Evolutionary conservation across 371 early-diverging fungal species (phyloP).

Genomic region (Coemansia sp.): DNA sequence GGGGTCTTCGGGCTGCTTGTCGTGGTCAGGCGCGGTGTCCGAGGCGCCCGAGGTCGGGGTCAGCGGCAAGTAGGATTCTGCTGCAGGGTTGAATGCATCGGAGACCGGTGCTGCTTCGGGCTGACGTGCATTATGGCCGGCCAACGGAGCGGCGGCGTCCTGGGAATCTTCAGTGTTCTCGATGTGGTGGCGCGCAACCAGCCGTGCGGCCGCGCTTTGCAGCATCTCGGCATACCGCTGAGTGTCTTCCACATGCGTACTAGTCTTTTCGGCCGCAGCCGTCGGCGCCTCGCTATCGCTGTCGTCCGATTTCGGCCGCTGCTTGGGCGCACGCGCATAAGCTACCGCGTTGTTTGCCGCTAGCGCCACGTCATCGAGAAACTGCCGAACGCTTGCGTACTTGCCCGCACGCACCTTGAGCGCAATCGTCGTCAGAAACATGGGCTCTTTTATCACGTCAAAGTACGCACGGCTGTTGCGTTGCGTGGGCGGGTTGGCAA

Average conservation of each 20-base stretch:
- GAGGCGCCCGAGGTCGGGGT: conserved; percentile 1
- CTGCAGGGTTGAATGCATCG: neutral
- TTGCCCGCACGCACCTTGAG: neutral
- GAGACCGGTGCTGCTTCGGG: neutral
- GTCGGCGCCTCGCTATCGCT: neutral
- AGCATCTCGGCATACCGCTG: neutral
- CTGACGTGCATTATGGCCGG: too few species aligned
- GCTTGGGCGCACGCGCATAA: neutral
- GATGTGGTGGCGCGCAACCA: neutral
- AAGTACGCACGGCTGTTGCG: neutral
- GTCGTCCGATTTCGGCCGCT: neutral
- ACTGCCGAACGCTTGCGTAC: neutral
- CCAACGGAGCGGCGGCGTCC: neutral
- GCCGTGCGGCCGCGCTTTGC: conserved; percentile 2
- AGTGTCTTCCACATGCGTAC: neutral
- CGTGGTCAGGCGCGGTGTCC: neutral
- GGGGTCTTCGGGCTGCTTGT: neutral
- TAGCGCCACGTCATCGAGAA: conserved; percentile 10
- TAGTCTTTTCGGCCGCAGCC: neutral
- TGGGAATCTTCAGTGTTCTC: neutral
- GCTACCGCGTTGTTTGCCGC: neutral
- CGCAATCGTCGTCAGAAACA: conserved; percentile 9
- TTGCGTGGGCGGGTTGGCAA: conserved; percentile 1
- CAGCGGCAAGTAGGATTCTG: neutral
- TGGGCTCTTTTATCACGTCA: neutral